Evolutionary conservation across 306 rosid genomes (phyloP).

Genomic region (Castanea mollissima): DNA sequence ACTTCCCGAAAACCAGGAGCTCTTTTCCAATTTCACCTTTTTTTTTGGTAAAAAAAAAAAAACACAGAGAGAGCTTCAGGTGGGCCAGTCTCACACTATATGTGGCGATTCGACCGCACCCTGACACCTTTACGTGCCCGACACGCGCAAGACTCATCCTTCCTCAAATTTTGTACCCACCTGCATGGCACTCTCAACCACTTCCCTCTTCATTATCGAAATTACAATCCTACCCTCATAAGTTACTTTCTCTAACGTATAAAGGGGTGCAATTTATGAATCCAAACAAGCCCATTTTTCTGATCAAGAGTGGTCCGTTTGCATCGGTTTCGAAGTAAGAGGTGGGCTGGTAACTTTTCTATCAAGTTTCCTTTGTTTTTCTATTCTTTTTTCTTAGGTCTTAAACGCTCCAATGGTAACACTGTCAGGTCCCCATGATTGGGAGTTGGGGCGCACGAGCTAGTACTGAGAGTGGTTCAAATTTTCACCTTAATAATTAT

Average conservation of each 20-base stretch:
- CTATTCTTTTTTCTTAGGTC: too few species aligned
- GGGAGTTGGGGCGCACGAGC: conserved; percentile 23
- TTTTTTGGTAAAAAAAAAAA: too few species aligned
- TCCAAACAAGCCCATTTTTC: background rate
- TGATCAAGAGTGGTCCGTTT: background rate
- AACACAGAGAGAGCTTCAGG: background rate
- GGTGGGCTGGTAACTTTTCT: background rate
- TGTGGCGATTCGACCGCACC: conserved; percentile 92
- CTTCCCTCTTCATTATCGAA: fast-evolving
- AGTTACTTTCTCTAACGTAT: background rate
- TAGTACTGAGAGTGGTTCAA: background rate
- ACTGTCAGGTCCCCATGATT: conserved; percentile 29
- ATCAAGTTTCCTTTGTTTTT: too few species aligned
- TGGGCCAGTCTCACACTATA: conserved; percentile 42
- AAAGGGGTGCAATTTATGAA: conserved; percentile 1
- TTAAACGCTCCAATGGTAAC: conserved; percentile 26
- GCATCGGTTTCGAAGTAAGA: background rate
- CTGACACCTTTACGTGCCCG: conserved; percentile 40
- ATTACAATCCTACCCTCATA: conserved; percentile 20
- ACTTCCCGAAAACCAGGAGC: conserved; percentile 90
- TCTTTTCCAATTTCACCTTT: conserved; percentile 6
- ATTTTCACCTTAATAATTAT: too few species aligned
- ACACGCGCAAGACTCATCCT: conserved; percentile 62
- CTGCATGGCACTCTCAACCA: conserved; percentile 54
- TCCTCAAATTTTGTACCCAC: conserved; percentile 41